Percentiles rank a stretch among this genome's conserved stretches.
Conservation (phyloP, 805 yeast species). For the Kodamaea hsintzibuensis region DNA sequence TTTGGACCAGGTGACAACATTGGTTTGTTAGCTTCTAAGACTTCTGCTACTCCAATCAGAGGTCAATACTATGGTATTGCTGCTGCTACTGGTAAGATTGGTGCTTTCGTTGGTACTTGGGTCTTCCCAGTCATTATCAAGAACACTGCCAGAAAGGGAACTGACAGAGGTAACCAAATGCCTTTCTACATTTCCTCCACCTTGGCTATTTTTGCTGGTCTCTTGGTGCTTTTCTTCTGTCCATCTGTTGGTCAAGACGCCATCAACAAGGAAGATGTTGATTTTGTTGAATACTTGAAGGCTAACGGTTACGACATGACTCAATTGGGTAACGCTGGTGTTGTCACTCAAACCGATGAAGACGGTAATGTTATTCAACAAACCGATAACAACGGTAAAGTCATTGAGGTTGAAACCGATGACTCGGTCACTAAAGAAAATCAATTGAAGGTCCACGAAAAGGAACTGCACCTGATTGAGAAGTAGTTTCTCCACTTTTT, state of each 20-base stretch:
- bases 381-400: constrained; percentile 12
- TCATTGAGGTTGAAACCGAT: constrained; percentile 18
- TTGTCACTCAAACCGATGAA: neutral
- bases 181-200: constrained; percentile 84
- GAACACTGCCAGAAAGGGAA: constrained; percentile 51
- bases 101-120: constrained; percentile 90
- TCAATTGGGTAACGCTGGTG: constrained; percentile 46
- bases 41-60: constrained; percentile 82
- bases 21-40: constrained; percentile 84
- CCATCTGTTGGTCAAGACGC: constrained; percentile 87
- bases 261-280: constrained; percentile 72
- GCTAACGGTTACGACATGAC: constrained; percentile 69
- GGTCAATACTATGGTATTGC: constrained; percentile 91
- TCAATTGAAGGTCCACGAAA: neutral
- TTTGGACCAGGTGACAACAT: constrained; percentile 94
- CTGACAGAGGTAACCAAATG: constrained; percentile 61
- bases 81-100: constrained; percentile 89
- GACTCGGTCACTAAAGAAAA: neutral
- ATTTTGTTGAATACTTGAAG: constrained; percentile 65
- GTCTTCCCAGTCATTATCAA: constrained; percentile 80
- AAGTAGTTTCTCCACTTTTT: neutral
- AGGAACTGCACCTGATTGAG: neutral
- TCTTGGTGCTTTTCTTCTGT: constrained; percentile 65
- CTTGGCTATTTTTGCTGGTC: constrained; percentile 70
- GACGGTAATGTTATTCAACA: constrained; percentile 18